A percentile compares a stretch with the other conserved stretches of the same genome.
Evolutionary conservation across 768 basidiomycete species (phyloP).

Genomic region (Hemileccinum rubropunctum): DNA sequence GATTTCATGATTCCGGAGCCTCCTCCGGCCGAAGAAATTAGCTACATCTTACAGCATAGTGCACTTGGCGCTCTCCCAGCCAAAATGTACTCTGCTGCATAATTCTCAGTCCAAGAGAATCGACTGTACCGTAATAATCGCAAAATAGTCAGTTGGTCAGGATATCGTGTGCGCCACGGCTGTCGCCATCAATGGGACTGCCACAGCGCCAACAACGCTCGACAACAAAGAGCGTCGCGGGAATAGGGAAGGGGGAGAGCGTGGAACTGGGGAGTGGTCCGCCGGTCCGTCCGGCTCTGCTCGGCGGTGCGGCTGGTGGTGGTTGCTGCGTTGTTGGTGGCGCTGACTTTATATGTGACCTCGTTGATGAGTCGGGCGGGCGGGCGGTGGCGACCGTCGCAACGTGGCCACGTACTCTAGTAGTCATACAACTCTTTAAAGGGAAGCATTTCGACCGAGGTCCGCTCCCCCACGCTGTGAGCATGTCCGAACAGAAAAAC

Average conservation of each 20-base stretch:
- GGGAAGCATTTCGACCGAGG: conserved; percentile 61
- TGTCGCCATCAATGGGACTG: neutral
- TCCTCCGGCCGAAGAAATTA: too few species aligned
- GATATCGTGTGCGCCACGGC: neutral
- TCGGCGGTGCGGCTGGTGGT: too few species aligned
- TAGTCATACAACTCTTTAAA: conserved; percentile 73
- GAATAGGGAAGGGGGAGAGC: conserved; percentile 6
- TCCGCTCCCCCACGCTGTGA: conserved; percentile 70
- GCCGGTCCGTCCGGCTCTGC: neutral
- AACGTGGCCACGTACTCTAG: conserved; percentile 62
- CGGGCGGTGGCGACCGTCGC: conserved; percentile 51
- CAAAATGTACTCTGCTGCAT: too few species aligned
- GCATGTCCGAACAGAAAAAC: conserved; percentile 57
- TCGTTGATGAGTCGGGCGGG: too few species aligned
- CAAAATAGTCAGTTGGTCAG: too few species aligned
- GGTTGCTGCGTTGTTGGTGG: conserved; percentile 48
- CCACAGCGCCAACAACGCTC: neutral
- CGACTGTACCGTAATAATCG: too few species aligned
- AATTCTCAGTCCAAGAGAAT: too few species aligned
- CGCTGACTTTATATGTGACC: too few species aligned
- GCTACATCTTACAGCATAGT: too few species aligned
- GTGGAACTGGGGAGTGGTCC: neutral
- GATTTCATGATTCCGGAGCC: too few species aligned
- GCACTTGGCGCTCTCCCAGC: too few species aligned
- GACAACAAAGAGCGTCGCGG: conserved; percentile 6